Percentiles rank a stretch among this genome's conserved stretches.
Conservation (phyloP, 2,329 filamentous ascomycete genomes). For the Trichophyton schoenleinii region DNA sequence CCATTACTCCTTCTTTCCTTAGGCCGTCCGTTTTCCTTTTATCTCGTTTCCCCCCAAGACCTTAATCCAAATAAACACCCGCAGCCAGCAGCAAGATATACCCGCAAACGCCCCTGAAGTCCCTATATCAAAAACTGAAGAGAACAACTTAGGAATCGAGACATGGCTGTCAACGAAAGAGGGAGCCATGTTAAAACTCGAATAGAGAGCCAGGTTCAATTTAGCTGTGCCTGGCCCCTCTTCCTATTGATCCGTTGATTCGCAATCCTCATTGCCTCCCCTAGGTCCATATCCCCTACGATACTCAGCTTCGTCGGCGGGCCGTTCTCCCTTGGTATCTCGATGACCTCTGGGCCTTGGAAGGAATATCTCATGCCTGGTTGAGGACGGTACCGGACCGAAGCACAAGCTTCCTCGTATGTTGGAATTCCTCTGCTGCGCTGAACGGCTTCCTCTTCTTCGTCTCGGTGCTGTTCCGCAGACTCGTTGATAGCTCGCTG, state of each 20-base stretch:
- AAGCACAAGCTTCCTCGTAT: constrained; percentile 13
- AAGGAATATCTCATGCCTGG: constrained; percentile 13
- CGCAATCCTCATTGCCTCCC: constrained; percentile 14
- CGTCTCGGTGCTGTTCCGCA: constrained; percentile 12
- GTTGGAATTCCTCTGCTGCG: constrained; percentile 13
- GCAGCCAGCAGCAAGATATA: no score
- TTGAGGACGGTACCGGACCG: constrained; percentile 7
- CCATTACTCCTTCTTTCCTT: background rate
- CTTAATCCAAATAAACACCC: no score
- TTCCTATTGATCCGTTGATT: constrained; percentile 4
- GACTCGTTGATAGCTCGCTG: constrained; percentile 14
- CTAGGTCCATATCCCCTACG: constrained; percentile 16
- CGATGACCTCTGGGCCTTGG: constrained; percentile 11
- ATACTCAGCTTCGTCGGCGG: constrained; percentile 7
- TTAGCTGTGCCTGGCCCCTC: background rate
- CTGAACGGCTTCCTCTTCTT: constrained; percentile 14
- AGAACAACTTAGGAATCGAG: background rate
- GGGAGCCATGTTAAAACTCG: background rate
- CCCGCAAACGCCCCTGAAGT: no score
- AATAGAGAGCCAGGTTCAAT: background rate
- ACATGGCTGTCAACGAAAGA: background rate
- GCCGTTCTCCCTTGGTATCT: background rate
- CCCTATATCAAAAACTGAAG: background rate
- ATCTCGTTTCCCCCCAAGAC: no score
- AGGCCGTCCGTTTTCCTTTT: no score